Base-by-base conservation (phyloP, 371 early-diverging fungal genomes). In the Chytridiales sp. region DNA sequence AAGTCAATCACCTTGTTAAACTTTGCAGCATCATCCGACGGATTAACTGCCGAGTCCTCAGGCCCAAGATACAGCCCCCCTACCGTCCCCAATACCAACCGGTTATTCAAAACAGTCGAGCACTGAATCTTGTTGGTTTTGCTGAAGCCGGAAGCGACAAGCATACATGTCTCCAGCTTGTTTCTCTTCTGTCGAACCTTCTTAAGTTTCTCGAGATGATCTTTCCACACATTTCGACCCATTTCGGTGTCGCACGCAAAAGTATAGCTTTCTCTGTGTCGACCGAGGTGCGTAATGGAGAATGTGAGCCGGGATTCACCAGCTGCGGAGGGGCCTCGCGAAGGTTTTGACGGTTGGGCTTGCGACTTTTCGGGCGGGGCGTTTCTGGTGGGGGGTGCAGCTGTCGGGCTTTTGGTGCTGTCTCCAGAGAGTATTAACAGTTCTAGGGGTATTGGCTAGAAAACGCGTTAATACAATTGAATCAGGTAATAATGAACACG, bases 221-320 rank as follows among this genome's bases (percentile, higher is more conserved):
- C 89, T 34, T 87, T 63, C 94, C 94, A 94, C 40, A 90, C 81
- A 56, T 83, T 83, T 22, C 90, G 78, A 44, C 87, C 90, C 0
- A 90, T 87, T 15, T 79, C 68, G 30, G 87, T 86, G 4, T 82
- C 69, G 4, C 92, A 90, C 63, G 85, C 86, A 31, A 96, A 70
- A 0, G 85, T 86, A 61, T 87, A 75, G 21, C 78, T 56, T 17
- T 79, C 79, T 3, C 85, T 43, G 2, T 81, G 67, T 22, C 87
- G 78, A 5, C 94, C 93, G 1, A 94, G 68, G 56, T 90, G 89
- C 24, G 83, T 84, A 44, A 95, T 74, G 17, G 83, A 78, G 56
- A 95, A 66, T 17, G 70, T 57, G 52, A 59, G 74, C 27, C 60
- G 34, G 22, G 34, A n/a, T 22, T 52, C 52, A 9, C 17, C 6